phyloP scores from a whole-genome alignment of 352 stramenopile genomes.

The Globisporangium spiculum region DNA sequence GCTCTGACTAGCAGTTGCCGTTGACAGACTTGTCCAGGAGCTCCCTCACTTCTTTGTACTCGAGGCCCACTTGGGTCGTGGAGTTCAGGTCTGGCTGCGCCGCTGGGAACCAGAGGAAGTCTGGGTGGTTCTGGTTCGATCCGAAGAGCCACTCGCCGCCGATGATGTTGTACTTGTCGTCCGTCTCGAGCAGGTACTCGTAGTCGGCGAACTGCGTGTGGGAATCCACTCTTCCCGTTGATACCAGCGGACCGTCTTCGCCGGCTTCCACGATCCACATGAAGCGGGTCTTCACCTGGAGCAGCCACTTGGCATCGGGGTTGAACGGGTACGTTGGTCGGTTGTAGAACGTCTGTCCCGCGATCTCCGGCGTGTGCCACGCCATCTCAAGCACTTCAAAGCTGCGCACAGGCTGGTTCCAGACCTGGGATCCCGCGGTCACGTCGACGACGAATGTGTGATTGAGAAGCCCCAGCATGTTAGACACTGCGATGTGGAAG shows the following conservation, averaged over 20 bases:
- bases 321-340: slow-evolving; percentile 63
- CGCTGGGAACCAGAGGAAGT: slow-evolving; percentile 73
- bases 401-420: slow-evolving; percentile 52
- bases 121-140: slow-evolving; percentile 53
- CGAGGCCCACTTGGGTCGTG: slow-evolving; percentile 39
- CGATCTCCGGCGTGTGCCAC: slow-evolving; percentile 35
- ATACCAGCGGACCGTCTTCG: slow-evolving; percentile 49
- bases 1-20: slow-evolving; percentile 18
- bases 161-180: slow-evolving; percentile 59
- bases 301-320: slow-evolving; percentile 43
- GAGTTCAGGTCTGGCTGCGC: slow-evolving; percentile 33
- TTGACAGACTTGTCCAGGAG: slow-evolving; percentile 36
- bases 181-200: slow-evolving; percentile 67
- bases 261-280: slow-evolving; percentile 56
- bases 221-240: slow-evolving; percentile 38
- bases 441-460: slow-evolving; percentile 51
- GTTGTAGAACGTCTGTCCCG: slow-evolving; percentile 45
- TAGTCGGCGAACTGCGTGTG: slow-evolving; percentile 60
- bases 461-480: slow-evolving; percentile 51
- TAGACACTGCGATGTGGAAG: slow-evolving; percentile 49
- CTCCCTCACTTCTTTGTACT: slow-evolving; percentile 47
- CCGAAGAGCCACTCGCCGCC: slow-evolving; percentile 64
- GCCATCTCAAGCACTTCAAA: slow-evolving; percentile 48
- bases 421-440: slow-evolving; percentile 51
- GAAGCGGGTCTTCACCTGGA: slow-evolving; percentile 56